A percentile compares a stretch with the other conserved stretches of the same genome.
phyloP scores from a whole-genome alignment of 2,329 filamentous ascomycete species.

The Phaeosphaeriaceae sp. region DNA sequence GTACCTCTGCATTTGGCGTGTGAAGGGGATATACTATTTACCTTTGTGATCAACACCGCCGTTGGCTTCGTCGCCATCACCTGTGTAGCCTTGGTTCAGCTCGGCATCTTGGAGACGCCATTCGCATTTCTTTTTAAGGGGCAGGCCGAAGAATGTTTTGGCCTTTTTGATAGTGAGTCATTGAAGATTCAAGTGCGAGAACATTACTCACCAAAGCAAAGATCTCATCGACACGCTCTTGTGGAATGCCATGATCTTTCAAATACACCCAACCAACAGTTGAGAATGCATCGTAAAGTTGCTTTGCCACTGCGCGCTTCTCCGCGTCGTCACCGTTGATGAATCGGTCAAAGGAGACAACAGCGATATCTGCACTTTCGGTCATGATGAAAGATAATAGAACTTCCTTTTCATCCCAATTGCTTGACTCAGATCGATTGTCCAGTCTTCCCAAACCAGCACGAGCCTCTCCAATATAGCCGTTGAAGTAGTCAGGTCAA shows the following conservation, averaged over 20 bases:
- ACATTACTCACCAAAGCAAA: conserved; percentile 33
- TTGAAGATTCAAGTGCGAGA: neutral
- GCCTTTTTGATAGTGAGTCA: conserved; percentile 21
- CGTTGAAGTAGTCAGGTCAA: neutral
- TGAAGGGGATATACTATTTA: neutral
- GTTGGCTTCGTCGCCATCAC: conserved; percentile 45
- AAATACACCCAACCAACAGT: conserved; percentile 54
- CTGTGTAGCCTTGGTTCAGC: conserved; percentile 50
- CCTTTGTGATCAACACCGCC: conserved; percentile 37
- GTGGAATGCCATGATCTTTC: conserved; percentile 49
- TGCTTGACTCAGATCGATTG: neutral
- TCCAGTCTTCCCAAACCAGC: neutral
- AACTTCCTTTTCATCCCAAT: neutral
- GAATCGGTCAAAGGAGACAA: conserved; percentile 35
- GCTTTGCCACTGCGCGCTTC: conserved; percentile 27
- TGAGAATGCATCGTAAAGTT: conserved; percentile 49
- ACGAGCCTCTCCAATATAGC: neutral
- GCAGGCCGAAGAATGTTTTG: conserved; percentile 47
- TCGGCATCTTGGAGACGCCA: conserved; percentile 48
- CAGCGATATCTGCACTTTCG: conserved; percentile 26
- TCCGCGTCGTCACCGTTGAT: conserved; percentile 27
- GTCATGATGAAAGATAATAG: conserved; percentile 2
- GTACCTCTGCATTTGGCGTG: neutral
- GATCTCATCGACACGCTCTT: conserved; percentile 38
- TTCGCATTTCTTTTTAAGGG: conserved; percentile 38